Percentiles rank a stretch among this genome's conserved stretches.
Conservation (phyloP, 371 early-diverging fungal species). For the Rhizomucor pusillus region DNA sequence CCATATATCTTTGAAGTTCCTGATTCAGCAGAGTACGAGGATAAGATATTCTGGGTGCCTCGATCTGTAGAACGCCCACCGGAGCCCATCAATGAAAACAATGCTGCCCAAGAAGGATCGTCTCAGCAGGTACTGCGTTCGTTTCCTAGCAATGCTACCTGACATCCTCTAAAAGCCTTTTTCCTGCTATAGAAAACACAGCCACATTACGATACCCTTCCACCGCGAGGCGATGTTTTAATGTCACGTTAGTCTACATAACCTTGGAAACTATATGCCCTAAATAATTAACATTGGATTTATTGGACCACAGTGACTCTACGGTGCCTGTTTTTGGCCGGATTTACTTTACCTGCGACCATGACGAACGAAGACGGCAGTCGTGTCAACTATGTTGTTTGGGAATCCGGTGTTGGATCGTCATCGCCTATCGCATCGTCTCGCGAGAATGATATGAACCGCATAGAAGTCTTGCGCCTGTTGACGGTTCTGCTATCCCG, state of each 20-base stretch:
- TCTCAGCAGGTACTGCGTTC: not conserved
- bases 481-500: slow-evolving; percentile 72
- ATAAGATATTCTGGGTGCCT: slow-evolving; percentile 69
- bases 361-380: slow-evolving; percentile 36
- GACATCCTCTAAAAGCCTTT: not conserved
- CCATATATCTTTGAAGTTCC: slow-evolving; percentile 79
- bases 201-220: slow-evolving; percentile 30
- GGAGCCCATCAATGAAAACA: not conserved
- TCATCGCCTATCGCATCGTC: slow-evolving; percentile 65
- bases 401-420: slow-evolving; percentile 79
- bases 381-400: slow-evolving; percentile 72
- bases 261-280: not conserved
- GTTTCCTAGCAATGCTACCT: not conserved
- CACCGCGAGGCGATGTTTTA: slow-evolving; percentile 32
- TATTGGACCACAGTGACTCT: slow-evolving; percentile 24
- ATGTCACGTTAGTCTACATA: slow-evolving; percentile 23
- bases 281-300: not conserved
- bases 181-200: slow-evolving; percentile 13
- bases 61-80: slow-evolving; percentile 27
- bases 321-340: slow-evolving; percentile 65
- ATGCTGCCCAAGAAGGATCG: not conserved
- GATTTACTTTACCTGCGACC: slow-evolving; percentile 75
- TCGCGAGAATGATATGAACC: slow-evolving; percentile 65
- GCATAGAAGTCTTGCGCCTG: slow-evolving; percentile 77
- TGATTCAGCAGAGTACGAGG: slow-evolving; percentile 58